These are phyloP conservation scores for Ganoderma lucidum DNA, from an alignment of 1,284 basidiomycete species.

Conservation along the genomic window DNA sequence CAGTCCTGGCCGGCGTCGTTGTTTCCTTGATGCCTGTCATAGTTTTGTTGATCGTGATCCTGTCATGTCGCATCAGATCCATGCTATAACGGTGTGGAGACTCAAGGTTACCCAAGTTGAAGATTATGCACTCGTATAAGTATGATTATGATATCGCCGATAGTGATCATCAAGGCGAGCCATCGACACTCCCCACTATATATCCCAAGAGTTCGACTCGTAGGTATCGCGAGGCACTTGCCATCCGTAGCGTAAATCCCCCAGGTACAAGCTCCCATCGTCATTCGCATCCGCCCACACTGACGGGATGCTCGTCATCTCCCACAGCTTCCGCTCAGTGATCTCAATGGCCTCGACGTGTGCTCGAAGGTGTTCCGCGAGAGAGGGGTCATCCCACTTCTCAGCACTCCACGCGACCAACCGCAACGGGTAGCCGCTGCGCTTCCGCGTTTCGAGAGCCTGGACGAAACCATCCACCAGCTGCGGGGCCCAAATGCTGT, in stretches of 20 bases:
- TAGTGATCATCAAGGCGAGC: not conserved
- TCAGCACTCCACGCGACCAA: not conserved
- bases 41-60: not conserved
- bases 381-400: not conserved
- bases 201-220: not conserved
- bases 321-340: not conserved
- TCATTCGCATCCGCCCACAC: not conserved
- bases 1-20: not conserved
- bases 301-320: not conserved
- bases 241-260: not conserved
- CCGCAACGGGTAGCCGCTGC: not conserved
- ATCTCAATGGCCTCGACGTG: not conserved
- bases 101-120: not conserved
- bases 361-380: not conserved
- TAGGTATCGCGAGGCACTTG: not conserved
- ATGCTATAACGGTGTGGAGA: not conserved
- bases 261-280: not conserved
- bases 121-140: not conserved
- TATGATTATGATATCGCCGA: not conserved
- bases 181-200: not conserved
- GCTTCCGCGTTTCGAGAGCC: not conserved
- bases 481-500: not conserved
- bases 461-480: not conserved
- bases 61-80: not conserved
- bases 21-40: not conserved